A percentile compares a stretch with the other conserved stretches of the same genome.
These are phyloP conservation scores for Symbiodinium pilosum DNA, from an alignment of 73 alveolate genomes.

Conservation along the genomic window DNA sequence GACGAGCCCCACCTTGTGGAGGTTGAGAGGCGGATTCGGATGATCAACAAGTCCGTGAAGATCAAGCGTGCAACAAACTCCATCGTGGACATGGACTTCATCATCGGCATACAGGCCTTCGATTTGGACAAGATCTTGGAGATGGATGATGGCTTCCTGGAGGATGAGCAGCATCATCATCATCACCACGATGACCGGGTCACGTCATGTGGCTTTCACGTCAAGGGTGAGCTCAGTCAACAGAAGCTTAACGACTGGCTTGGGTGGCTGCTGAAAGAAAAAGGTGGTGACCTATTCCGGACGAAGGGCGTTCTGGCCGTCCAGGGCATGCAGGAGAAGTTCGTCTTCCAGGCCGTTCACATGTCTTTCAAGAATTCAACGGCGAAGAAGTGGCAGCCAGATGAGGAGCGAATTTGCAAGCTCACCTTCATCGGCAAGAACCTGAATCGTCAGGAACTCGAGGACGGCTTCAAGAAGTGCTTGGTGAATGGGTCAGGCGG, in stretches of 20 bases:
- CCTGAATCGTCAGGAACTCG: too few relatives aligned
- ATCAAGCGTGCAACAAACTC: constrained; percentile 56
- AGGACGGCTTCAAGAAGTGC: too few relatives aligned
- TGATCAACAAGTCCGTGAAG: constrained; percentile 83
- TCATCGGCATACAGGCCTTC: constrained; percentile 83
- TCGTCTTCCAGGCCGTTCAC: constrained; percentile 90
- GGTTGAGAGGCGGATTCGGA: constrained; percentile 89
- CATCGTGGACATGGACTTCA: constrained; percentile 69
- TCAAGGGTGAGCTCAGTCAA: too few relatives aligned
- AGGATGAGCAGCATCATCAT: constrained; percentile 49
- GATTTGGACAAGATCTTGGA: constrained; percentile 90
- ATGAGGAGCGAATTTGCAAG: too few relatives aligned
- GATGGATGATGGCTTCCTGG: constrained; percentile 89
- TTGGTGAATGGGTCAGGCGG: too few relatives aligned
- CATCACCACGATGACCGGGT: constrained; percentile 90
- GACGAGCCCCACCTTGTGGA: constrained; percentile 75
- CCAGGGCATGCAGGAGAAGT: constrained; percentile 41
- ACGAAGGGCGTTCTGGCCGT: constrained; percentile 80
- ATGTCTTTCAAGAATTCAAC: too few relatives aligned
- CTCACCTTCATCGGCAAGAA: too few relatives aligned
- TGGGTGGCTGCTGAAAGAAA: too few relatives aligned
- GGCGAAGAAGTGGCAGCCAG: too few relatives aligned
- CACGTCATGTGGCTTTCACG: constrained; percentile 58
- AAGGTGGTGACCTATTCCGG: too few relatives aligned
- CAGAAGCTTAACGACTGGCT: too few relatives aligned